Evolutionary conservation across 2,329 filamentous ascomycete genomes (phyloP).

Genomic region (Coniochaeta sp.): DNA sequence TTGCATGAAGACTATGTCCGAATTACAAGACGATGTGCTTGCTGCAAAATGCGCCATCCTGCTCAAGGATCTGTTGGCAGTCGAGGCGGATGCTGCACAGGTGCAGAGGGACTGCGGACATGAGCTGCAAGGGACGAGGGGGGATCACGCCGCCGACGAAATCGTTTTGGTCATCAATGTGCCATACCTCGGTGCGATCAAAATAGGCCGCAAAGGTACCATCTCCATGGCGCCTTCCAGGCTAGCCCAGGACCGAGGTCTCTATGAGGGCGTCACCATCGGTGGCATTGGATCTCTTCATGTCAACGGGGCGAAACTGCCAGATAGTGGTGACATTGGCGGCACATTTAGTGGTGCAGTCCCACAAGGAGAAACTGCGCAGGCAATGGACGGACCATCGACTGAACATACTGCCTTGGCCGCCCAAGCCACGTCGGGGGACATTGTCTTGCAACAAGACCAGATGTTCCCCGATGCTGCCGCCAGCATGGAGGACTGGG

Average conservation of each 20-base stretch:
- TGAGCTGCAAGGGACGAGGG: background rate
- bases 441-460: background rate
- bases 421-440: background rate
- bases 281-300: too few species aligned
- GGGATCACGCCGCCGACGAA: background rate
- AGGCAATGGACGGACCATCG: background rate
- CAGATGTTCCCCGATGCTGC: conserved; percentile 9
- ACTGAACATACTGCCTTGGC: background rate
- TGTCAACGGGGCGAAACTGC: too few species aligned
- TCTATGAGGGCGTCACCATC: too few species aligned
- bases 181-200: too few species aligned
- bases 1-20: conserved; percentile 21
- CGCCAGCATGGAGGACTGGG: conserved; percentile 21
- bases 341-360: too few species aligned
- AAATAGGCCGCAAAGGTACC: too few species aligned
- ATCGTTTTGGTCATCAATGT: too few species aligned
- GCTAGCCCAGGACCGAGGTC: too few species aligned
- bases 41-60: conserved; percentile 20
- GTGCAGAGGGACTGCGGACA: conserved; percentile 7
- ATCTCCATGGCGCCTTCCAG: too few species aligned
- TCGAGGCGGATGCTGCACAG: conserved; percentile 21
- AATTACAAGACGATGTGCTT: conserved; percentile 21
- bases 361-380: background rate
- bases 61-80: conserved; percentile 20
- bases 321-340: too few species aligned